Evolutionary conservation across 192 early-diverging fungal species (phyloP), one percentile per base, ranked within the genome.

Genomic region (Gigaspora rosea): DNA sequence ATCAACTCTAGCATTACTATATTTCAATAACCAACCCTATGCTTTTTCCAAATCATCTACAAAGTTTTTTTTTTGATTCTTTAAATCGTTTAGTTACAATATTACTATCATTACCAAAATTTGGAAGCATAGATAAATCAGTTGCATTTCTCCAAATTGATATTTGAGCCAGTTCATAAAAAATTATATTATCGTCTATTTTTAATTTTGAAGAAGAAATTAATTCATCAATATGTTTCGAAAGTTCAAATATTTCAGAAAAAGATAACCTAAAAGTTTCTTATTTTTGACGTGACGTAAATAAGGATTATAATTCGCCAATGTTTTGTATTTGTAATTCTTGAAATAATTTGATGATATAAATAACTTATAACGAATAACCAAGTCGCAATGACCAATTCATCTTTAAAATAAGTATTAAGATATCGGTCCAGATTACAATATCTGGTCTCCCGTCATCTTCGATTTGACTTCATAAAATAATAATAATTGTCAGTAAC

Each of bases 101-200:
- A 22, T 95, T 85, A 20, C 89, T 90, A 52, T 88, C 89, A 68
- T 86, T 80, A 62, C 83, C 86, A 50, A 92, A 88, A 70, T 93
- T 89, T 2, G 89, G 87, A 61, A 95, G 82, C 73, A 97, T 85
- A 63, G 92, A 94, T 70, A 96, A 81, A 70, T 96, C 96, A 0
- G 91, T 91, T 49, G 92, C 91, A 85, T 97, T 97, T 9, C 96
- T 95, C 96, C 96, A 97, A 58, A 97, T 81, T 33, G 88, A 92
- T 41, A 94, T 86, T 79, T 93, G 88, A 49, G 87, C 79, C 78
- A 95, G 77, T 78, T 93, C 94, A 78, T 87, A 81, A 77, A 93
- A 93, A 8, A 86, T 80, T 62, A 90, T 56, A 18, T 83, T 32
- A 36, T 80, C 50, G 47, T 74, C 73, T 20, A 3, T 41, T 49